Evolutionary conservation across 306 rosid species (phyloP).

Genomic region (Hippophae gyantsensis): DNA sequence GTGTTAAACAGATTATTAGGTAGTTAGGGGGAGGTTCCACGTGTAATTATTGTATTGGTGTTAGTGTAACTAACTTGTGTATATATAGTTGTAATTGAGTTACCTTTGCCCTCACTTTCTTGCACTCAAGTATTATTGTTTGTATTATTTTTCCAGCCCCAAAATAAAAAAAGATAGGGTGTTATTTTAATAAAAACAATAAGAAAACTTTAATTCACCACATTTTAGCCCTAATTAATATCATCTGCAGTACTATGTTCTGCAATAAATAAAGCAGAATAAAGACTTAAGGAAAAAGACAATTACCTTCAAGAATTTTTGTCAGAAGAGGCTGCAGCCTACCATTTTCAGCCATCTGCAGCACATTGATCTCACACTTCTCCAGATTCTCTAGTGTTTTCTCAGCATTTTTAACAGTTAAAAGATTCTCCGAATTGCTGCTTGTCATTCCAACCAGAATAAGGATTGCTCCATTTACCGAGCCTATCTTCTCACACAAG

Average conservation of each 20-base stretch:
- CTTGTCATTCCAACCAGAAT: constrained; percentile 93
- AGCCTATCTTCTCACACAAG: constrained; percentile 86
- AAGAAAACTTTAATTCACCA: not conserved
- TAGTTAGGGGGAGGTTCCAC: too few species aligned
- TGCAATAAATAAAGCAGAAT: constrained; percentile 1
- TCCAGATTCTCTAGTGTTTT: constrained; percentile 77
- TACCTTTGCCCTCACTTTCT: too few species aligned
- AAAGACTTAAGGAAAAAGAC: constrained; percentile 3
- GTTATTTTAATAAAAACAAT: too few species aligned
- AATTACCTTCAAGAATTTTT: constrained; percentile 80
- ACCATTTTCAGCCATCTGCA: constrained; percentile 92
- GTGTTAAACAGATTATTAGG: too few species aligned
- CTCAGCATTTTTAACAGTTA: constrained; percentile 67
- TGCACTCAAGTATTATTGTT: too few species aligned
- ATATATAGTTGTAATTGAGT: too few species aligned
- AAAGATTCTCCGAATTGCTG: constrained; percentile 77
- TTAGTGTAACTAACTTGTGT: too few species aligned
- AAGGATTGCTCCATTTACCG: constrained; percentile 86
- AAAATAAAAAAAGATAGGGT: too few species aligned
- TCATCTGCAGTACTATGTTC: not conserved
- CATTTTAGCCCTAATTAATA: constrained; percentile 1
- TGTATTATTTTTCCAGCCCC: too few species aligned
- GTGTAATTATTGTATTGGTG: too few species aligned
- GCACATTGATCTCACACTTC: constrained; percentile 75
- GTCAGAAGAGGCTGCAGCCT: constrained; percentile 78